Percentiles rank a stretch among this genome's conserved stretches.
phyloP scores from a whole-genome alignment of 768 basidiomycete species.

The Hydnum rufescens region DNA sequence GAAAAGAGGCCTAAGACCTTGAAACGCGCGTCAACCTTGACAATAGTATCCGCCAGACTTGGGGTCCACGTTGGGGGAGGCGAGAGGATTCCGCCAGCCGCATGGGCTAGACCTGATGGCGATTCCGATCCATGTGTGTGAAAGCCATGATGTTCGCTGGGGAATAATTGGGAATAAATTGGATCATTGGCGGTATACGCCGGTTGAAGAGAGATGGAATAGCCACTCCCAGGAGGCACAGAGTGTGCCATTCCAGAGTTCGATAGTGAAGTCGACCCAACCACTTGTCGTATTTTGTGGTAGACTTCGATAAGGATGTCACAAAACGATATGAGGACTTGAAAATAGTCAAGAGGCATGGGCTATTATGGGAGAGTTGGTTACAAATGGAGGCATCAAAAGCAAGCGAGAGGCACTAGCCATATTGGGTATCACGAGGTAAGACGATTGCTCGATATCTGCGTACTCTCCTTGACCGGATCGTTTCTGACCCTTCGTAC shows the following conservation, averaged over 20 bases:
- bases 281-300: conserved; percentile 63
- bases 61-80: conserved; percentile 11
- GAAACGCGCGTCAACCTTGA: conserved; percentile 67
- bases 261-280: conserved; percentile 32
- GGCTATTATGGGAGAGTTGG: conserved; percentile 29
- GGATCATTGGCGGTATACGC: background rate
- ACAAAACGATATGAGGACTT: conserved; percentile 70
- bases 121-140: background rate
- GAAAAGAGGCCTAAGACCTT: conserved; percentile 32
- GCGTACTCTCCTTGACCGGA: conserved; percentile 21
- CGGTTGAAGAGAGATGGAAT: conserved; percentile 1
- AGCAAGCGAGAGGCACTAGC: conserved; percentile 23
- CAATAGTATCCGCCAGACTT: conserved; percentile 37
- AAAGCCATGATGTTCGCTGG: background rate
- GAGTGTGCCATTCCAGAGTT: conserved; percentile 9
- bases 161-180: conserved; percentile 4
- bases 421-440: conserved; percentile 53
- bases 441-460: conserved; percentile 37
- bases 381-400: background rate
- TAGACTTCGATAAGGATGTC: conserved; percentile 82
- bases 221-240: conserved; percentile 21
- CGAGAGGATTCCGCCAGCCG: background rate
- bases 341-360: conserved; percentile 77
- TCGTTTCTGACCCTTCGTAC: conserved; percentile 34
- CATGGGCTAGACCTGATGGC: conserved; percentile 1